These are phyloP conservation scores for Gynochthodes officinalis DNA, from an alignment of 257 asterid species.

Conservation along the genomic window DNA sequence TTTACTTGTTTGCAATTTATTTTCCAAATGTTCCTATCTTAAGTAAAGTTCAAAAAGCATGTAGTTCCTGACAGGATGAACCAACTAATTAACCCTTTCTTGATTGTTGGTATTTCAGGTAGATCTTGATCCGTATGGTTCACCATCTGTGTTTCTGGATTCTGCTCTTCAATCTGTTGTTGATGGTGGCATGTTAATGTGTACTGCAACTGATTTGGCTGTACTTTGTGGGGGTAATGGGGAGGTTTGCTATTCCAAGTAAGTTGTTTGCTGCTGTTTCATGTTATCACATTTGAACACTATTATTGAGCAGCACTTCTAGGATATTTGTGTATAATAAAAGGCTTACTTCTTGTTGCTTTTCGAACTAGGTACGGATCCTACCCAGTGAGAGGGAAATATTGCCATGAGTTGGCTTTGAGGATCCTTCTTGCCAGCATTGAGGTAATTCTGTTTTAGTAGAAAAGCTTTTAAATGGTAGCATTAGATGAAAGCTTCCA, in stretches of 20 bases:
- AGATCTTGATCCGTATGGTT: constrained; percentile 99
- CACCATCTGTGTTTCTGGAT: constrained; percentile 93
- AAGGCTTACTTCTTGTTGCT: constrained; percentile 22
- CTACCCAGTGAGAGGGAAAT: constrained; percentile 89
- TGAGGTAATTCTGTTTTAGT: constrained; percentile 51
- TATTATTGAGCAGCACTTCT: constrained; percentile 6
- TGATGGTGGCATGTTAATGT: constrained; percentile 93
- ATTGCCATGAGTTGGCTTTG: constrained; percentile 98
- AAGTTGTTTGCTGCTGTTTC: constrained; percentile 29
- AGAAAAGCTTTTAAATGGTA: neutral
- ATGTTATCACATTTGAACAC: constrained; percentile 3
- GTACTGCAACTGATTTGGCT: constrained; percentile 99
- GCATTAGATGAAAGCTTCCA: neutral
- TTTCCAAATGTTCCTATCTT: neutral
- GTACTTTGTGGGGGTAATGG: constrained; percentile 96
- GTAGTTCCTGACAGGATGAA: neutral
- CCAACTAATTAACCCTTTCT: constrained; percentile 10
- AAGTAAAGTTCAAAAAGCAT: neutral
- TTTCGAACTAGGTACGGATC: constrained; percentile 75
- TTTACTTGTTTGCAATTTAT: neutral
- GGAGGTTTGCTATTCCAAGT: constrained; percentile 99
- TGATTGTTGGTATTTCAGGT: constrained; percentile 48
- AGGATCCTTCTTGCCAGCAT: constrained; percentile 94
- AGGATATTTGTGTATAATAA: neutral
- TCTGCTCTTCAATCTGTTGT: constrained; percentile 90